Evolutionary conservation across 2,329 filamentous ascomycete species (phyloP), one percentile per base, ranked within the genome.

Genomic region (Fusarium virguliforme): DNA sequence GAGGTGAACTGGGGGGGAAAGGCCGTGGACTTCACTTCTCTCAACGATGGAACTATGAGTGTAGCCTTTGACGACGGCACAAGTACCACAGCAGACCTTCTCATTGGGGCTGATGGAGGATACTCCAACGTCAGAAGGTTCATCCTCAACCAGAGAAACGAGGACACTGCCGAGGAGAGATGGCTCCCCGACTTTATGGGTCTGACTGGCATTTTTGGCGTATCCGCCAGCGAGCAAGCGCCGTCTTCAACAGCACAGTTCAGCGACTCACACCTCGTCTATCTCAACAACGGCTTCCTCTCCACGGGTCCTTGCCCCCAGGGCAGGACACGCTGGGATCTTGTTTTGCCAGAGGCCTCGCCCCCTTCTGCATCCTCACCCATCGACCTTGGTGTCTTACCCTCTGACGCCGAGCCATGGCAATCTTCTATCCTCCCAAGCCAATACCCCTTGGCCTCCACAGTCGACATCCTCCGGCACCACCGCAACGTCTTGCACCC

Each of bases 101-200:
- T 75, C 15, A 64, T 75, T 8, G 74, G 70, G 7, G 75, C 73
- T 2, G 74, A 74, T 15, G 74, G 73, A 4, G 70, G 74, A 3
- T 76, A 71, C 68, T 74, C 70, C 2, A 41, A 61, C 1, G 70
- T 76, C 12, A 67, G 73, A 37, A 65, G 37, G 26, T 68, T 68
- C 64, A 64, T 76, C 37, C 60, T 74, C 24, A 35, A 68, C 6
- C 60, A 66, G 43, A 61, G 65, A 4, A 28, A 74, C 28, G 53
- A 54, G 6, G 38, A 32, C 13, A 74, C 69, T 1, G 64, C 70
- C 0, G 67, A 68, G 6, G 56, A 55, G 2, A 65, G 68, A 38
- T 76, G 74, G 74, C 57, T 75, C 30, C 74, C 72, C 1, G 67
- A 74, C 12, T 69, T 64, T 37, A 74, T 74, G 70, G 66, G 66